A percentile compares a stretch with the other conserved stretches of the same genome.
Conservation (phyloP, 768 basidiomycete species). For the Podaxis mareebaensis region DNA sequence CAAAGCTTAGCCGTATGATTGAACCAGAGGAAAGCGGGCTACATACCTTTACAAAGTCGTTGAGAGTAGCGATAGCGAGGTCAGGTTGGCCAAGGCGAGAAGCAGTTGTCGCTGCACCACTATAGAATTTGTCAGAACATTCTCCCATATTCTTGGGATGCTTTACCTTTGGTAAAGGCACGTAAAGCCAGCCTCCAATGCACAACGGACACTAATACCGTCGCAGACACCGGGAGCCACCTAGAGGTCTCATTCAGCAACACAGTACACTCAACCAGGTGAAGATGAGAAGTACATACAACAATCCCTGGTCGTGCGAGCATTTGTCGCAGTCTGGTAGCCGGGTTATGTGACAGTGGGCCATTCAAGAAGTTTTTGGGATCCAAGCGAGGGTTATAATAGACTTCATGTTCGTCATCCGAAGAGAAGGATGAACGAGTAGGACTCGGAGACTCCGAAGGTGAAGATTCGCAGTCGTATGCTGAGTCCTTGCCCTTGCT, state of each 20-base stretch:
- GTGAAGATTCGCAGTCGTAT: not conserved
- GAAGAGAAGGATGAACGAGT: conserved; percentile 6
- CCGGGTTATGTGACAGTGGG: conserved; percentile 65
- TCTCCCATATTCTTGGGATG: not conserved
- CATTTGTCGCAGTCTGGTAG: conserved; percentile 72
- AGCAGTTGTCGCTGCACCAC: conserved; percentile 79
- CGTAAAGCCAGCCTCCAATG: conserved; percentile 75
- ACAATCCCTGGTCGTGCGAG: conserved; percentile 74
- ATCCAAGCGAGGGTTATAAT: conserved; percentile 70
- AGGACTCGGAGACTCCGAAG: conserved; percentile 6
- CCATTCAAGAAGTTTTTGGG: conserved; percentile 70
- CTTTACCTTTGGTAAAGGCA: conserved; percentile 74
- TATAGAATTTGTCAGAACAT: conserved; percentile 21
- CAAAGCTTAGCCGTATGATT: not conserved
- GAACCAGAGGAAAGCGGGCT: not conserved
- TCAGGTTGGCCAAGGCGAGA: conserved; percentile 80
- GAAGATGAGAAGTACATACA: conserved; percentile 39
- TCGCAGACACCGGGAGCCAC: conserved; percentile 80
- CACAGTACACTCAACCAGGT: not conserved
- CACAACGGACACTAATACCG: conserved; percentile 78
- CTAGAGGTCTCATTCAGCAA: conserved; percentile 29
- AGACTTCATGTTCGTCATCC: conserved; percentile 25
- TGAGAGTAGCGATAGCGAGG: conserved; percentile 74
- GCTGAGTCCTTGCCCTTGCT: not conserved
- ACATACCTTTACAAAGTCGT: conserved; percentile 67